These are phyloP conservation scores for Mucuna pruriens DNA, from an alignment of 306 rosid species.

Conservation along the genomic window DNA sequence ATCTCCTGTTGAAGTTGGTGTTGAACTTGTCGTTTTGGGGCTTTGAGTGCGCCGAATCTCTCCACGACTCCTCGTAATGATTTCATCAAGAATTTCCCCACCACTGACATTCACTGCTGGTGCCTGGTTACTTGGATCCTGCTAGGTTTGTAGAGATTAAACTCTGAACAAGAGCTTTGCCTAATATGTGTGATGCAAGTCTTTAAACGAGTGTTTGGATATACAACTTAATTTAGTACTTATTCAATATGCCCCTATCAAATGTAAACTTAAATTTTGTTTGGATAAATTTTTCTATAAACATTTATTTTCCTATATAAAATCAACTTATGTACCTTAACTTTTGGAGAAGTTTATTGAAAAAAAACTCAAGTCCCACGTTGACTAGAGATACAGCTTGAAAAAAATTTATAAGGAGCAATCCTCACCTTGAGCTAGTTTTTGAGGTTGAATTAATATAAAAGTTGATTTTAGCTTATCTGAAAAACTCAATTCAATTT, in stretches of 20 bases:
- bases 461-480: no score
- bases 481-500: no score
- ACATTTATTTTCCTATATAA: no score
- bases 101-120: conserved; percentile 53
- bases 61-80: conserved; percentile 90
- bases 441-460: no score
- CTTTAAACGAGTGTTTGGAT: not conserved
- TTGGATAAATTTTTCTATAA: not conserved
- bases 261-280: not conserved
- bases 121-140: conserved; percentile 65
- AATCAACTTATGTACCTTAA: no score
- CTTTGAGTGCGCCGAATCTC: conserved; percentile 78
- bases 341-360: no score
- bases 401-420: no score
- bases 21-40: conserved; percentile 75
- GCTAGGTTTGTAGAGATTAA: conserved; percentile 31
- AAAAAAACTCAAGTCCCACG: no score
- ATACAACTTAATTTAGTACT: not conserved
- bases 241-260: not conserved
- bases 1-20: conserved; percentile 62
- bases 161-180: conserved; percentile 16
- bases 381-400: no score
- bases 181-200: not conserved
- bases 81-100: conserved; percentile 89
- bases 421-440: no score